Evolutionary conservation across 306 rosid species (phyloP), one percentile per base, ranked within the genome.

Genomic region (Dalbergia oliveri): DNA sequence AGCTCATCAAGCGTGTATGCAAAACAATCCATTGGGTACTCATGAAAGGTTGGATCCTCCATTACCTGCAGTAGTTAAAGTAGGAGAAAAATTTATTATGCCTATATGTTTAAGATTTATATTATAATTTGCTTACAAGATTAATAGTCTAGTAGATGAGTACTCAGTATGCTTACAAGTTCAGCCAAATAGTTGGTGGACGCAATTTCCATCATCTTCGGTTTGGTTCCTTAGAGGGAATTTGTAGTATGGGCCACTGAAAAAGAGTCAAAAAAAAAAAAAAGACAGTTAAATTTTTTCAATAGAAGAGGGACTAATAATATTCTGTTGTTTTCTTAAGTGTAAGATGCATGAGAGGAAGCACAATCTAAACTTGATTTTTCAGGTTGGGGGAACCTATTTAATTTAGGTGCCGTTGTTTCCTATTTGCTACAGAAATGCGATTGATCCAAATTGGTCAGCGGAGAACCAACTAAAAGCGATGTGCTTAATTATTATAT

Each of bases 91-190:
- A 11, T 57, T 69, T 33, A 21, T 50, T 4, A 8, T 35, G 31
- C 31, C 31, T 26, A 26, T 26, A 26, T 26, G 31, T 26, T 26
- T 26, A 26, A 26, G 31, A 26, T 26, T 26, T 26, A 2, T 26
- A 26, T 26, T 26, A 26, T 26, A 26, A 26, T 26, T 26, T 26
- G 31, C 31, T 26, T 26, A 26, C 31, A 26, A 26, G 31, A 26
- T 26, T 26, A 26, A 2, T 26, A 26, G 31, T 26, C 31, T 2
- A 26, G 31, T 26, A 26, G 31, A 26, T 26, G 8, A 31, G 49
- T 76, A 8, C n/a, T 64, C 0, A 9, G 58, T 77, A 13, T 79
- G 65, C 89, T 86, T 86, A 86, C 89, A 13, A 83, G 41, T 69
- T 82, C 87, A 41, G 89, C 19, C 5, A 83, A 44, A 64, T 80